Percentiles rank a stretch among this genome's conserved stretches.
Evolutionary conservation across 371 early-diverging fungal genomes (phyloP).

Genomic region (Basidiobolus meristosporus): DNA sequence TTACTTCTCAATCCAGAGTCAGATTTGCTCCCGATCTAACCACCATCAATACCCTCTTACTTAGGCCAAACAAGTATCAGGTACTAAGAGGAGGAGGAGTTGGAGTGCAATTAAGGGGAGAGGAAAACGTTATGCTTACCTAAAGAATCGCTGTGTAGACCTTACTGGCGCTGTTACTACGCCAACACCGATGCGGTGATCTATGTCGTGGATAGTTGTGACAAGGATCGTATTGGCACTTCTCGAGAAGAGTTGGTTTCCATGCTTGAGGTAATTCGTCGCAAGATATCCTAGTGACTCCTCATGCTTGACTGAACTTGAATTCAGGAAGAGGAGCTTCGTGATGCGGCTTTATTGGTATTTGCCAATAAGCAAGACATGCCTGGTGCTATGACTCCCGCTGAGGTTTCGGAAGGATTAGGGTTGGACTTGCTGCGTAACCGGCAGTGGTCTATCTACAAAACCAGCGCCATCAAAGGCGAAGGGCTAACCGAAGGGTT

Average conservation of each 20-base stretch:
- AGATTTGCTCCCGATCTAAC: too few species aligned
- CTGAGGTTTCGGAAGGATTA: conserved; percentile 83
- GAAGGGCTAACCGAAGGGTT: conserved; percentile 63
- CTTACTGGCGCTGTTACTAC: conserved; percentile 85
- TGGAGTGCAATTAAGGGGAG: neutral
- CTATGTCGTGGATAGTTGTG: conserved; percentile 89
- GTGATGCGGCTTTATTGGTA: conserved; percentile 75
- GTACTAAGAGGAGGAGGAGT: conserved; percentile 1
- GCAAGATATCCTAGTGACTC: neutral
- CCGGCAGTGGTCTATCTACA: conserved; percentile 83
- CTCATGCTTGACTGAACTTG: neutral
- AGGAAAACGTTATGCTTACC: neutral
- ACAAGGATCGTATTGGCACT: conserved; percentile 76
- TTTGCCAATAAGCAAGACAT: conserved; percentile 96
- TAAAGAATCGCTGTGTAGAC: conserved; percentile 10
- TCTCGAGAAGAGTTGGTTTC: conserved; percentile 74
- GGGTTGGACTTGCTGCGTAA: conserved; percentile 71
- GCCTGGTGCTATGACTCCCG: conserved; percentile 80
- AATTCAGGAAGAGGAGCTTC: conserved; percentile 70
- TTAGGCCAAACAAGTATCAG: conserved; percentile 26
- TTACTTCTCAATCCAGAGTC: conserved; percentile 4
- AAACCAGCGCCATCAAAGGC: conserved; percentile 65
- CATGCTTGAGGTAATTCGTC: conserved; percentile 34
- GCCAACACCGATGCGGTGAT: conserved; percentile 94
- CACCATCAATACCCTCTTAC: conserved; percentile 1